Percentiles rank a stretch among this genome's conserved stretches.
phyloP scores from a whole-genome alignment of 2,329 filamentous ascomycete species.

The Botryotinia calthae region DNA sequence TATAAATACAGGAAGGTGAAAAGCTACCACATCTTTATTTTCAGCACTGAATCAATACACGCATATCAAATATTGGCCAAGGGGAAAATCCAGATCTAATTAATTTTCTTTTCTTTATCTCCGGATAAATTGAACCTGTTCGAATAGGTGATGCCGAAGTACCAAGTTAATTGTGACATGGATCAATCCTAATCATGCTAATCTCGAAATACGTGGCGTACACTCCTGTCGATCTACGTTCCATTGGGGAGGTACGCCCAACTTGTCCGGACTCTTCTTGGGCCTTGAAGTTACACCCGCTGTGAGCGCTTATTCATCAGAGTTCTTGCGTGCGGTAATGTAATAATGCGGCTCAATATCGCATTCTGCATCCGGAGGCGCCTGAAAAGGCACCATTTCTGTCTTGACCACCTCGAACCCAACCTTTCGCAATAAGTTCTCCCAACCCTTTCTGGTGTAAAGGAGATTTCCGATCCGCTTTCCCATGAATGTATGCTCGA shows the following conservation, averaged over 20 bases:
- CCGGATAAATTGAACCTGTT: too few species aligned
- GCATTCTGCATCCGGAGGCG: background rate
- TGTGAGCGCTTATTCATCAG: background rate
- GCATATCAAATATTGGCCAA: background rate
- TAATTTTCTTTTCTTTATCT: background rate
- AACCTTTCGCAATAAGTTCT: constrained; percentile 4
- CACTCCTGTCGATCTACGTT: background rate
- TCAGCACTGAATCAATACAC: background rate
- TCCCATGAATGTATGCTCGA: constrained; percentile 12
- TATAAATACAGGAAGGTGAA: background rate
- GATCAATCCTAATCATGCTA: background rate
- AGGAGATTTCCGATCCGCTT: background rate
- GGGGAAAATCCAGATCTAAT: too few species aligned
- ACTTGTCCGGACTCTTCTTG: too few species aligned
- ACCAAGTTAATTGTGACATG: background rate
- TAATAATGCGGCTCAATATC: constrained; percentile 16
- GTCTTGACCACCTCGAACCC: constrained; percentile 9
- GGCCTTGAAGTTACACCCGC: background rate
- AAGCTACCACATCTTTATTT: background rate
- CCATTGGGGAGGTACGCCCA: background rate
- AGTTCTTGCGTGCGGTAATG: background rate
- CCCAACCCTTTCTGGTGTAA: constrained; percentile 4
- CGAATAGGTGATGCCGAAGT: background rate
- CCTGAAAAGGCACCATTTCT: background rate
- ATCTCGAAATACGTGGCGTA: background rate